Base-by-base conservation (phyloP, 176 grass and related monocot genomes). In the Dendrocalamus sinicus region DNA sequence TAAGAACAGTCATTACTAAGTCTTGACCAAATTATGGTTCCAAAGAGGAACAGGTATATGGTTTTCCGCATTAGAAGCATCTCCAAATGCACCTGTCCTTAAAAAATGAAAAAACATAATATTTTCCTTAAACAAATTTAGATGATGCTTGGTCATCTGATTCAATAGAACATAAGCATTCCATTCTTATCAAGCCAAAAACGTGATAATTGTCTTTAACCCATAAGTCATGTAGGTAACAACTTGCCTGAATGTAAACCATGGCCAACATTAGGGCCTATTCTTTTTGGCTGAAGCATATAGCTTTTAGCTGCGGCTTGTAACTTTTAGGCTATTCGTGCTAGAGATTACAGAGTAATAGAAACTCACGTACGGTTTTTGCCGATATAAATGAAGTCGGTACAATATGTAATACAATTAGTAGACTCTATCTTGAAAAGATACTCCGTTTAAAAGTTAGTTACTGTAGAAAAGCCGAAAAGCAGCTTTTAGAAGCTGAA, bases 121-220 rank as follows among this genome's bases (percentile, higher is more conserved):
- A 47, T 28, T 54, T 15, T 20, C n/a, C 61, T 9, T 52, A 60
- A 11, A 82, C 20, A 73, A 24, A 78, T 73, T 67, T 67, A 55
- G 65, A 67, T 65, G 58, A 20, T 30, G 70, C 19, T 51, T 61
- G 23, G 10, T 80, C 47, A 48, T 79, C 20, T 65, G 53, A 46
- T 84, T 80, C 24, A 13, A 66, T 58, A 58, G 59, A 87, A 26
- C 39, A 68, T 9, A 15, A 32, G 2, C 30, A 71, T 75, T 78
- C n/a, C 30, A 79, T 45, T 78, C 22, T 50, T 64, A 84, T 75
- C 3, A 61, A 84, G 17, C 20, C 68, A 80, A 79, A n/a, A 88
- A 28, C 8, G 68, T 61, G 26, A 66, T 48, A 64, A 43, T 19
- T 79, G 44, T n/a, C 22, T 55, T 40, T 65, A 53, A 19, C 50